Evolutionary conservation across 768 basidiomycete genomes (phyloP).

Genomic region (Lactarius quietus): DNA sequence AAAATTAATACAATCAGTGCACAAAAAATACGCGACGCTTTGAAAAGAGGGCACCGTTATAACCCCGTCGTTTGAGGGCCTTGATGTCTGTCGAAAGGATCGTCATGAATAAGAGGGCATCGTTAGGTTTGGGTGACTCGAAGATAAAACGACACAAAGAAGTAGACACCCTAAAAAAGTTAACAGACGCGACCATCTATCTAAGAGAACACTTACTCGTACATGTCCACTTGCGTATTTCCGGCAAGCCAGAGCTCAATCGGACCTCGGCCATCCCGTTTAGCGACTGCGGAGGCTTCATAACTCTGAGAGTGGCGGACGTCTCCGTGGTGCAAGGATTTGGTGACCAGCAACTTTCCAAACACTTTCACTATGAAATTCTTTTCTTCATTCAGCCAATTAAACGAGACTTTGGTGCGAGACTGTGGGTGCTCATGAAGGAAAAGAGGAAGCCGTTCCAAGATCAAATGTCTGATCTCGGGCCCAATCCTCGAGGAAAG

Average conservation of each 20-base stretch:
- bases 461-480: constrained; percentile 57
- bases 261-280: constrained; percentile 49
- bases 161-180: constrained; percentile 63
- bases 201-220: constrained; percentile 61
- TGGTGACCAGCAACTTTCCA: constrained; percentile 59
- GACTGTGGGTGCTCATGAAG: constrained; percentile 83
- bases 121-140: constrained; percentile 74
- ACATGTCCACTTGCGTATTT: constrained; percentile 81
- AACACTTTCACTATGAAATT: constrained; percentile 73
- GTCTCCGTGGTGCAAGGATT: constrained; percentile 53
- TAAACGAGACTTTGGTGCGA: constrained; percentile 54
- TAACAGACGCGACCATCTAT: neutral
- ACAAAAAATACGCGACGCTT: constrained; percentile 1
- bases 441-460: constrained; percentile 88
- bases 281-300: constrained; percentile 73
- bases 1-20: constrained; percentile 25
- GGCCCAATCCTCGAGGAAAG: constrained; percentile 46
- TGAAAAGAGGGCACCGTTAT: constrained; percentile 56
- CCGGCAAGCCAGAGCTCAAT: constrained; percentile 75
- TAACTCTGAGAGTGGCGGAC: constrained; percentile 49
- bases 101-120: constrained; percentile 87
- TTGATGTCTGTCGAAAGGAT: constrained; percentile 88
- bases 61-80: constrained; percentile 77
- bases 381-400: constrained; percentile 58
- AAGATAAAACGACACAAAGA: constrained; percentile 80